Base-by-base conservation (phyloP, 345 rosid species). In the Iberis pinnata region DNA sequence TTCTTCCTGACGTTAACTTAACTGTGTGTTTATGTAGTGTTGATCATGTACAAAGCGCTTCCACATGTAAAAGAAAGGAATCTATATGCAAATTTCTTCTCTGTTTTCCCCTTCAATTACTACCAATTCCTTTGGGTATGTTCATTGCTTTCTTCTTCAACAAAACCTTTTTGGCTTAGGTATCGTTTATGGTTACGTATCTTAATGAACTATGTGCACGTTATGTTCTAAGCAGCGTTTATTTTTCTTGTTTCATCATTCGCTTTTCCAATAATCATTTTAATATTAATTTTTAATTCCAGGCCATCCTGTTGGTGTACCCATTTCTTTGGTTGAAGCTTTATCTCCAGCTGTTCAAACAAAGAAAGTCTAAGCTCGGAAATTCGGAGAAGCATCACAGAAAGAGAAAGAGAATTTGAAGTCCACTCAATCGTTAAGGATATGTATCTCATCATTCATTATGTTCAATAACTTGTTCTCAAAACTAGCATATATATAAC, bases 301-400 rank as follows among this genome's bases (percentile, higher is more conserved):
- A 87, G 96, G 89, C 47, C 59, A 8, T 75, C 20, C 80, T 90
- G 60, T 40, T 80, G 45, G 20, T 71, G 43, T 90, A 86, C 45
- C 98, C 96, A 7, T 75, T 90, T 66, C 75, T 75, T 41, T 84
- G 87, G 89, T 53, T 84, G 58, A 86, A 75, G 49, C 88, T 87
- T 39, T 87, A 84, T 75, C 63, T 74, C 46, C 80, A 84, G 67
- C 57, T 90, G 68, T 65, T 82, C 63, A 87, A 75, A 73, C 98
- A 87, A 53, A 70, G 96, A 18, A 70, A 48, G 42, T 72, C 79
- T 20, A 90, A 82, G 66, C 73, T 87, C 27, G 72, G 63, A 12
- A 61, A 47, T 32, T 8, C 52, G 9, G 68, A 80, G 7, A 77
- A 74, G 64, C 69, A 8, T 6, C 81, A 55, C 4, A 59, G 60